Evolutionary conservation across 306 rosid species (phyloP).

Genomic region (Ammopiptanthus mongolicus): DNA sequence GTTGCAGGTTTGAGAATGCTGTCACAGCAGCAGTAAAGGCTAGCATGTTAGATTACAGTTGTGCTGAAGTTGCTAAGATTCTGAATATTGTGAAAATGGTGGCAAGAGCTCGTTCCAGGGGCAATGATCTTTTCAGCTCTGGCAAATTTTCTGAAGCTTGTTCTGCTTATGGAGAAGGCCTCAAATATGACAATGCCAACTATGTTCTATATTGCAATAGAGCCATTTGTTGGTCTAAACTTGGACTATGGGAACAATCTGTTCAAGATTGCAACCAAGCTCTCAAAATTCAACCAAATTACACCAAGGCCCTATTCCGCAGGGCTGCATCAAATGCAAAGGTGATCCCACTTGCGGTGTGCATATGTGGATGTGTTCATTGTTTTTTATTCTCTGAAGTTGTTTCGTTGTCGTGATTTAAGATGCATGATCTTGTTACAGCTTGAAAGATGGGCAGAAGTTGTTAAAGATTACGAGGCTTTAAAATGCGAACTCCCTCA

Average conservation of each 20-base stretch:
- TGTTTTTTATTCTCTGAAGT: not conserved
- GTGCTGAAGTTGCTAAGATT: constrained; percentile 53
- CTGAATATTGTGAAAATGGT: constrained; percentile 65
- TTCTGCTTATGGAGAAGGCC: constrained; percentile 89
- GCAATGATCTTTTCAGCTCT: constrained; percentile 68
- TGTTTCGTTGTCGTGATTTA: not conserved
- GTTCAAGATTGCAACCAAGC: constrained; percentile 83
- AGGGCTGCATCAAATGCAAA: constrained; percentile 78
- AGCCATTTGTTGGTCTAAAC: constrained; percentile 92
- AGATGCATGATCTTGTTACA: constrained; percentile 28
- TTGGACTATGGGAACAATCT: constrained; percentile 84
- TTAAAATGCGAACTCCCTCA: constrained; percentile 71
- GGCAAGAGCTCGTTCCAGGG: constrained; percentile 68
- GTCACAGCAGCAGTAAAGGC: constrained; percentile 69
- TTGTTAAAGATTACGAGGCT: constrained; percentile 69
- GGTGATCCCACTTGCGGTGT: constrained; percentile 31
- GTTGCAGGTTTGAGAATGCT: constrained; percentile 86
- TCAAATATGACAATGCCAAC: constrained; percentile 60
- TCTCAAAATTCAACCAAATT: constrained; percentile 71
- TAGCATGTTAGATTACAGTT: constrained; percentile 41
- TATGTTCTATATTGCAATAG: constrained; percentile 80
- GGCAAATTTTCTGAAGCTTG: constrained; percentile 79
- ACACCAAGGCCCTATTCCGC: constrained; percentile 81
- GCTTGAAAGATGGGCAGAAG: constrained; percentile 91
- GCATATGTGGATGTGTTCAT: not conserved